Evolutionary conservation across 192 early-diverging fungal species (phyloP).

Genomic region (Obelidium mucronatum): DNA sequence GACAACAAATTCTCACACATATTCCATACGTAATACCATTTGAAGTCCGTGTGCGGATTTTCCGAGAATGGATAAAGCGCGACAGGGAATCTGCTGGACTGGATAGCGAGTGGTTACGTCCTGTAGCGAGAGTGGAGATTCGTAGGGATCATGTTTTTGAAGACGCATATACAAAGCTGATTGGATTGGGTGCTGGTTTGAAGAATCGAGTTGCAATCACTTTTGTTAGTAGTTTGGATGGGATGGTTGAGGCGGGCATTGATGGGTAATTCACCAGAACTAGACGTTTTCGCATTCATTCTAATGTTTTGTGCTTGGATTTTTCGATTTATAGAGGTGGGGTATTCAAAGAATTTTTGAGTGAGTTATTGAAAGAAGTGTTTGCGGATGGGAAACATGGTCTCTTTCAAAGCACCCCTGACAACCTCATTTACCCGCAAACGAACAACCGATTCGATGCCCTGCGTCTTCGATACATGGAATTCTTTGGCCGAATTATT

Average conservation of each 20-base stretch:
- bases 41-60: slow-evolving; percentile 85
- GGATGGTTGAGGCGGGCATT: slow-evolving; percentile 88
- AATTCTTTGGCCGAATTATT: slow-evolving; percentile 62
- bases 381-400: slow-evolving; percentile 51
- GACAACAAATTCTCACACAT: slow-evolving; percentile 71
- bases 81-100: slow-evolving; percentile 62
- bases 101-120: slow-evolving; percentile 36
- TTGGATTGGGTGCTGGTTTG: slow-evolving; percentile 67
- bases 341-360: slow-evolving; percentile 98
- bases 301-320: too few species aligned
- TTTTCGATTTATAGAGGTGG: slow-evolving; percentile 50
- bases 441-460: slow-evolving; percentile 1
- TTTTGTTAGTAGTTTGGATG: slow-evolving; percentile 82
- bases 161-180: slow-evolving; percentile 83
- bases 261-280: slow-evolving; percentile 73
- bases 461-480: slow-evolving; percentile 50
- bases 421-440: slow-evolving; percentile 52
- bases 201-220: slow-evolving; percentile 83
- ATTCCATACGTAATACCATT: slow-evolving; percentile 95
- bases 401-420: slow-evolving; percentile 51
- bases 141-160: slow-evolving; percentile 85
- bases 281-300: neutral
- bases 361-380: slow-evolving; percentile 52
- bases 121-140: slow-evolving; percentile 61
- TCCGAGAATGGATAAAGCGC: slow-evolving; percentile 76